Base-by-base conservation (phyloP, 73 alveolate species). In the Symbiodinium pilosum region DNA sequence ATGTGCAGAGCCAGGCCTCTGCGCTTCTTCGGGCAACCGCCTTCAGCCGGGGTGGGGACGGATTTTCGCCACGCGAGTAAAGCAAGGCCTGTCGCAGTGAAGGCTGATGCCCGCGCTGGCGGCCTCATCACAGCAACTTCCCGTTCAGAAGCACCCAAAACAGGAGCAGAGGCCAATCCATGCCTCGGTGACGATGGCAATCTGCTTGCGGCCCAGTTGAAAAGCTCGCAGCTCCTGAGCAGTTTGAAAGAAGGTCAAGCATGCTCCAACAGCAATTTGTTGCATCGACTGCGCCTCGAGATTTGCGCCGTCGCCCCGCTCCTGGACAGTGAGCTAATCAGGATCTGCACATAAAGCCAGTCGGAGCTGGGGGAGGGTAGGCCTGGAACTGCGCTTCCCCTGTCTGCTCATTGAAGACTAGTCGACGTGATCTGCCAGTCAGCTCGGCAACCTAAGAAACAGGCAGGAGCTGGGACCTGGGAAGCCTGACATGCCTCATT, bases 21-120 rank as follows among this genome's bases (percentile, higher is more conserved):
- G 98, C 20, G 98, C 98, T 8, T 56, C 93, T 39, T 93, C 98
- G 16, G 98, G 98, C 85, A 93, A 36, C 12, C 98, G 98, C 98
- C 93, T 92, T 30, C 26, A n/a, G n/a, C n/a, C n/a, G n/a, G n/a
- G n/a, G n/a, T n/a, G n/a, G n/a, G n/a, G n/a, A n/a, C n/a, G n/a
- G n/a, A n/a, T n/a, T n/a, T n/a, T n/a, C n/a, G n/a, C n/a, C n/a
- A n/a, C n/a, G 34, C 18, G 71, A 54, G 18, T 54, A 30, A 24
- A 24, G 34, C 64, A 16, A 54, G 40, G 98, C 98, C 98, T 93
- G 98, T 93, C 98, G 40, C 93, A 73, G 39, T 93, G 98, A 44
- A 93, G 44, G 44, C 98, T 93, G 85, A 93, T 93, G 26, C 98
- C 98, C 18, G 98, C 98, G 36, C 98, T 93, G 68, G 98, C 98